Conservation (phyloP, 2,329 filamentous ascomycete species). For the Diaporthe sp. region DNA sequence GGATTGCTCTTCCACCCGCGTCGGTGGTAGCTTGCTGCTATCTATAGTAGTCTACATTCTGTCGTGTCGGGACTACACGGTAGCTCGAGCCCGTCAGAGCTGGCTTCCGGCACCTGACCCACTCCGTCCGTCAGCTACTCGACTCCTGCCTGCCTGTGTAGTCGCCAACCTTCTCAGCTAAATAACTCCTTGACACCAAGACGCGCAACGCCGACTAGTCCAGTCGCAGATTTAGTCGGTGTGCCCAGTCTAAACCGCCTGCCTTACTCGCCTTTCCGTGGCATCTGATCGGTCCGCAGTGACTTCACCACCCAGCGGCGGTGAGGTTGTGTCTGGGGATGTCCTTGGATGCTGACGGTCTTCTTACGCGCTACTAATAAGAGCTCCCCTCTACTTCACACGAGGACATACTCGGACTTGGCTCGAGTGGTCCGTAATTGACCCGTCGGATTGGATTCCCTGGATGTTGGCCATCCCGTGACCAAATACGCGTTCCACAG, state of each 20-base stretch:
- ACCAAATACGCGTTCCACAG: not conserved
- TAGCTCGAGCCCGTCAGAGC: not conserved
- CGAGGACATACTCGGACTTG: not conserved
- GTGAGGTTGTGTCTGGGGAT: constrained; percentile 32
- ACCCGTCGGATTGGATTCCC: constrained; percentile 16
- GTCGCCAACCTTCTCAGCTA: constrained; percentile 18
- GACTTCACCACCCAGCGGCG: constrained; percentile 17
- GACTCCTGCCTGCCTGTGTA: constrained; percentile 8
- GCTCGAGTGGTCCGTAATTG: not conserved
- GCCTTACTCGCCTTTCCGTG: constrained; percentile 29
- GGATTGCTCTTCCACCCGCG: not conserved
- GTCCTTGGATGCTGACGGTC: constrained; percentile 29
- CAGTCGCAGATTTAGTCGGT: constrained; percentile 31
- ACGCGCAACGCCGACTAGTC: constrained; percentile 23
- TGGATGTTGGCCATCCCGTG: not conserved
- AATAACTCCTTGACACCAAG: not conserved
- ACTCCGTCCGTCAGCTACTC: constrained; percentile 12
- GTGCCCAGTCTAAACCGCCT: constrained; percentile 18
- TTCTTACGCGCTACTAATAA: constrained; percentile 15
- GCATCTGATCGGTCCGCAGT: not conserved
- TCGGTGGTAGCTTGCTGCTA: not conserved
- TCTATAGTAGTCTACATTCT: not conserved
- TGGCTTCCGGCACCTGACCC: not conserved
- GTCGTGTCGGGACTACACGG: not conserved
- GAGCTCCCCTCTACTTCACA: constrained; percentile 2